These are phyloP conservation scores for Ceriops decandra DNA, from an alignment of 345 rosid species.

Conservation along the genomic window DNA sequence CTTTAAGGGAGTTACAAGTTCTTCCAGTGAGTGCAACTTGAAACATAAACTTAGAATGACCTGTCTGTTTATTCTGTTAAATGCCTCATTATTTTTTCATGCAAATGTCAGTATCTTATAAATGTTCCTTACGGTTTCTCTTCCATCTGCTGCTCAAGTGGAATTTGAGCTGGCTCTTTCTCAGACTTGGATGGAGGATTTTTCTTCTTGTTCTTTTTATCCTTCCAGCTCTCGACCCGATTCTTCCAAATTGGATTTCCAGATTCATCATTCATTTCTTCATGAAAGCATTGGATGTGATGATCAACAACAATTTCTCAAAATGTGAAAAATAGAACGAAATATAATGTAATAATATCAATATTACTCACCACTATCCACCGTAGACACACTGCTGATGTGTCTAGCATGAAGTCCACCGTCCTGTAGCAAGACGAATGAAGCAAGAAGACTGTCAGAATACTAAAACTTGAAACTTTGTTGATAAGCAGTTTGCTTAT, in stretches of 20 bases:
- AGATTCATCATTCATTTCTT: slow-evolving; percentile 75
- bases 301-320: neutral
- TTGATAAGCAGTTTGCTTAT: neutral
- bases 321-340: slow-evolving; percentile 3
- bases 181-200: slow-evolving; percentile 54
- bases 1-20: too few species aligned
- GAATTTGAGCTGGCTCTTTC: slow-evolving; percentile 53
- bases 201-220: slow-evolving; percentile 83
- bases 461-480: slow-evolving; percentile 7
- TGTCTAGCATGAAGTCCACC: slow-evolving; percentile 89
- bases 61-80: too few species aligned
- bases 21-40: too few species aligned
- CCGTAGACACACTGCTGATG: slow-evolving; percentile 76
- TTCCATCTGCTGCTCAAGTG: slow-evolving; percentile 85
- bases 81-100: too few species aligned
- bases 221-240: slow-evolving; percentile 97
- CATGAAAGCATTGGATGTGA: slow-evolving; percentile 15
- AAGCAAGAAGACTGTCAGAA: slow-evolving; percentile 11
- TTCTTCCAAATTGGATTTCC: slow-evolving; percentile 98
- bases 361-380: slow-evolving; percentile 73
- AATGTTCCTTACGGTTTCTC: slow-evolving; percentile 36
- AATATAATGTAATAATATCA: neutral
- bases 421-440: slow-evolving; percentile 47
- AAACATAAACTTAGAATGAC: too few species aligned
- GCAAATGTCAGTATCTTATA: neutral